phyloP scores from a whole-genome alignment of 768 basidiomycete genomes.

The Kwoniella sp. region DNA sequence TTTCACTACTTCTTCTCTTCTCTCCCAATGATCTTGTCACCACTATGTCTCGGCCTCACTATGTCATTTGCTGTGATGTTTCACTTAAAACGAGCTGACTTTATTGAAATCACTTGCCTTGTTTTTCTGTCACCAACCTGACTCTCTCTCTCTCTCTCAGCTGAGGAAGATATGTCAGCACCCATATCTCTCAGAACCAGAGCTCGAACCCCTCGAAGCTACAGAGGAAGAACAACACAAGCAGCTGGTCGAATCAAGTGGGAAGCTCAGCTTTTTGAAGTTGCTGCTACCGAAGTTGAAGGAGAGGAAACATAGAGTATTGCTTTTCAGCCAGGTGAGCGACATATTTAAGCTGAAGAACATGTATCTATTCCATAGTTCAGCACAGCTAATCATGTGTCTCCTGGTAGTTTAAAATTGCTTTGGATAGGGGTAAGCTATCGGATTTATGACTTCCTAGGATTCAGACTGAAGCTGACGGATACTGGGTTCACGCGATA shows the following conservation, averaged over 20 bases:
- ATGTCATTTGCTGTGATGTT: no score
- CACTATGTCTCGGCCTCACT: no score
- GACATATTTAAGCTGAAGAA: background rate
- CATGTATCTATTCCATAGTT: slow-evolving; percentile 3
- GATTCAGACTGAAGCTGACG: no score
- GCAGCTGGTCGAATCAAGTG: slow-evolving; percentile 77
- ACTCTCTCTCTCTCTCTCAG: slow-evolving; percentile 21
- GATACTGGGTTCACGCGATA: no score
- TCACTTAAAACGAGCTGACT: no score
- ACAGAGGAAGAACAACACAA: slow-evolving; percentile 67
- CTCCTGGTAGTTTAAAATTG: slow-evolving; percentile 75
- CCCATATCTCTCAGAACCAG: slow-evolving; percentile 78
- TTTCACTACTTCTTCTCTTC: no score
- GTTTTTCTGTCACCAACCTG: background rate
- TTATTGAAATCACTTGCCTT: no score
- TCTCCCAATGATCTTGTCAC: no score
- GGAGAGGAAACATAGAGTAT: slow-evolving; percentile 79
- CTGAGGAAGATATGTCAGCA: slow-evolving; percentile 64
- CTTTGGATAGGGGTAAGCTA: slow-evolving; percentile 65
- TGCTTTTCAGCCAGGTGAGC: slow-evolving; percentile 84
- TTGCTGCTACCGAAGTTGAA: slow-evolving; percentile 78
- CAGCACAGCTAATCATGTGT: background rate
- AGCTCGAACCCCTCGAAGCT: slow-evolving; percentile 73
- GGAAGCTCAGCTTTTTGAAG: slow-evolving; percentile 80
- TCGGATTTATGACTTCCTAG: no score